Percentiles rank a stretch among this genome's conserved stretches.
These are phyloP conservation scores for Colletotrichum godetiae DNA, from an alignment of 2,329 filamentous ascomycete genomes.

Conservation along the genomic window DNA sequence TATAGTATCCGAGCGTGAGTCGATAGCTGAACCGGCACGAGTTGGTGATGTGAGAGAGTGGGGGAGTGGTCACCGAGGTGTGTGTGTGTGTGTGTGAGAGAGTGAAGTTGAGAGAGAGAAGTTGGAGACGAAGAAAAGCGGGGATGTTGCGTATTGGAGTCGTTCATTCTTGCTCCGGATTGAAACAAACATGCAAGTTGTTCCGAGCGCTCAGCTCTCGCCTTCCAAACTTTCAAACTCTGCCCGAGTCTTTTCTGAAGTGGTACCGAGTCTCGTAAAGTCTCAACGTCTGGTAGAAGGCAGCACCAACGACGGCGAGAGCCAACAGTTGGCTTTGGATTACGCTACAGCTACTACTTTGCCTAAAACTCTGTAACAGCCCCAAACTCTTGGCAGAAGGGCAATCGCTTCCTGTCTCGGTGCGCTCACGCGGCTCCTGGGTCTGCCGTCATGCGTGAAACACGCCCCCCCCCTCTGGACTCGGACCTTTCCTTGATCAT, in stretches of 20 bases:
- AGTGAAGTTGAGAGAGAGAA: conserved; percentile 4
- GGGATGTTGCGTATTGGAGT: conserved; percentile 2
- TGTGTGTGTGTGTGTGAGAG: background rate
- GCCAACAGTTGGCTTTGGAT: conserved; percentile 9
- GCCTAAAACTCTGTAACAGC: conserved; percentile 28
- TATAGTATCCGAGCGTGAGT: conserved; percentile 6
- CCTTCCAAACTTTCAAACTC: background rate
- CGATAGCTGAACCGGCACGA: background rate
- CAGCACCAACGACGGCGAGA: background rate
- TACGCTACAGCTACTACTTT: conserved; percentile 16
- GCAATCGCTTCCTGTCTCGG: conserved; percentile 15
- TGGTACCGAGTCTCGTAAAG: background rate
- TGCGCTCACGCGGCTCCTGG: conserved; percentile 19
- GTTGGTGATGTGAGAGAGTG: background rate
- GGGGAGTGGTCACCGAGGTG: too few relatives aligned
- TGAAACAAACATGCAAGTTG: conserved; percentile 30
- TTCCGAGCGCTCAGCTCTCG: conserved; percentile 16
- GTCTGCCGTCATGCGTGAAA: conserved; percentile 26
- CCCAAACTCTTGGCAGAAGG: conserved; percentile 32
- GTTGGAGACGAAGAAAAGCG: conserved; percentile 18
- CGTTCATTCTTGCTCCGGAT: conserved; percentile 25
- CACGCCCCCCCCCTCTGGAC: background rate
- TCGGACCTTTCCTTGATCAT: conserved; percentile 26
- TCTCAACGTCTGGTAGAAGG: background rate
- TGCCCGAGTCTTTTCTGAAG: background rate